These are phyloP conservation scores for Fusarium sp. DNA, from an alignment of 2,329 filamentous ascomycete genomes.

Conservation along the genomic window DNA sequence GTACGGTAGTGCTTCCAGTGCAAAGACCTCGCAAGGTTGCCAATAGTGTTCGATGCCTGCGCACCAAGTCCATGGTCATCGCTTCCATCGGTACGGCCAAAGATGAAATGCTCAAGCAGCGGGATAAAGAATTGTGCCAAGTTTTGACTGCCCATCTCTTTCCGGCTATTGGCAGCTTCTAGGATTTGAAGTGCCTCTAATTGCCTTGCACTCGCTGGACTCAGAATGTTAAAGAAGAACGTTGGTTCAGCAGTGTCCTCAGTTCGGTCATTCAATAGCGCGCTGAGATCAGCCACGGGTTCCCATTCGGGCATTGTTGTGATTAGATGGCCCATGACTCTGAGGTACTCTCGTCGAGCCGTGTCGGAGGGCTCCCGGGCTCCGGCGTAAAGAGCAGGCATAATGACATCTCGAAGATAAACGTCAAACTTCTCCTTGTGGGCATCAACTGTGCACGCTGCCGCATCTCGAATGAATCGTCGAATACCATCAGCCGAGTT, in stretches of 20 bases:
- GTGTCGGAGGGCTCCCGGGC: conserved; percentile 85
- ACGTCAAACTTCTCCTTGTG: conserved; percentile 64
- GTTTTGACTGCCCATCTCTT: conserved; percentile 81
- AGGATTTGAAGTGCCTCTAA: conserved; percentile 87
- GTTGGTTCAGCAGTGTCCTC: conserved; percentile 78
- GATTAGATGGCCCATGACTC: conserved; percentile 85
- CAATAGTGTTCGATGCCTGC: conserved; percentile 87
- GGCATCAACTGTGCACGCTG: conserved; percentile 56
- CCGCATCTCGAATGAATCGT: conserved; percentile 79
- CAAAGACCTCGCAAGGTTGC: conserved; percentile 80
- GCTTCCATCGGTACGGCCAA: conserved; percentile 79
- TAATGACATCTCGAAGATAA: conserved; percentile 75
- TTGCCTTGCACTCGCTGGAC: conserved; percentile 89
- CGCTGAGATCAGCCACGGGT: conserved; percentile 80
- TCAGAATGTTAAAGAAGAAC: conserved; percentile 94
- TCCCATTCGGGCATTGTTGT: conserved; percentile 79
- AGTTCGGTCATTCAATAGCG: conserved; percentile 73
- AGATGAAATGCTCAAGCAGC: conserved; percentile 93
- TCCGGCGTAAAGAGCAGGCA: conserved; percentile 84
- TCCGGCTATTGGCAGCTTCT: conserved; percentile 75
- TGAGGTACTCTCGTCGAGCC: conserved; percentile 85
- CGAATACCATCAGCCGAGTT: conserved; percentile 88
- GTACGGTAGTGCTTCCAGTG: conserved; percentile 94
- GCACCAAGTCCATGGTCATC: conserved; percentile 91
- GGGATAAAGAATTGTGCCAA: conserved; percentile 91